Conservation (phyloP, 306 rosid genomes). For the Glycine tomentella region DNA sequence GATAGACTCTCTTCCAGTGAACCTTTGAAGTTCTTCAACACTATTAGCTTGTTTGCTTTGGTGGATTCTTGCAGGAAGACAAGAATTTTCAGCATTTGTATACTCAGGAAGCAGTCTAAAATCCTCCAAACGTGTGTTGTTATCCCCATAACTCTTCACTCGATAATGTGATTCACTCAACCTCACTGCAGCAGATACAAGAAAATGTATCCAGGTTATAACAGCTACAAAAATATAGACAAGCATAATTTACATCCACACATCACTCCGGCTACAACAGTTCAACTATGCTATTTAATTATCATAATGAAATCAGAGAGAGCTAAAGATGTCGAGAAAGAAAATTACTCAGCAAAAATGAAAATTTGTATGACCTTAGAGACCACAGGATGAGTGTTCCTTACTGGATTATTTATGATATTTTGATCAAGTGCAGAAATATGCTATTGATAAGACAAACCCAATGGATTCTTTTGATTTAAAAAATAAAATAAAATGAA, state of each 20-base stretch:
- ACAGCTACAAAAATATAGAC: slow-evolving; percentile 12
- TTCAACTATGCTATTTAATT: slow-evolving; percentile 29
- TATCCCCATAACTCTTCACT: slow-evolving; percentile 73
- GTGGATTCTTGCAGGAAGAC: slow-evolving; percentile 71
- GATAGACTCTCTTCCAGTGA: slow-evolving; percentile 54
- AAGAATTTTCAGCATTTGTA: slow-evolving; percentile 63
- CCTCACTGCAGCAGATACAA: slow-evolving; percentile 71
- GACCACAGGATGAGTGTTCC: slow-evolving; percentile 5
- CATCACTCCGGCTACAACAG: slow-evolving; percentile 1
- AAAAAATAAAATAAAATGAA: slow-evolving; percentile 7
- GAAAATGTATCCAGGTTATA: slow-evolving; percentile 37
- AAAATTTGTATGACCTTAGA: slow-evolving; percentile 8
- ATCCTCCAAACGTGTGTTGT: slow-evolving; percentile 61
- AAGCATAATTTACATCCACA: slow-evolving; percentile 29
- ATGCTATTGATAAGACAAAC: no score
- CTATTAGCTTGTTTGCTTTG: slow-evolving; percentile 54
- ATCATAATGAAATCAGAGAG: slow-evolving; percentile 2
- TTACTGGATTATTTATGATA: background rate
- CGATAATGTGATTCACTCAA: slow-evolving; percentile 82
- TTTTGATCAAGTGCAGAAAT: background rate
- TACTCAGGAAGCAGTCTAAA: slow-evolving; percentile 65
- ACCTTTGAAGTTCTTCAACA: slow-evolving; percentile 58
- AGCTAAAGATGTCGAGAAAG: no score
- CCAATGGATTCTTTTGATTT: slow-evolving; percentile 9
- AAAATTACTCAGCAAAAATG: background rate